Base-by-base conservation (phyloP, 352 stramenopile genomes). In the Pythium periplocum region DNA sequence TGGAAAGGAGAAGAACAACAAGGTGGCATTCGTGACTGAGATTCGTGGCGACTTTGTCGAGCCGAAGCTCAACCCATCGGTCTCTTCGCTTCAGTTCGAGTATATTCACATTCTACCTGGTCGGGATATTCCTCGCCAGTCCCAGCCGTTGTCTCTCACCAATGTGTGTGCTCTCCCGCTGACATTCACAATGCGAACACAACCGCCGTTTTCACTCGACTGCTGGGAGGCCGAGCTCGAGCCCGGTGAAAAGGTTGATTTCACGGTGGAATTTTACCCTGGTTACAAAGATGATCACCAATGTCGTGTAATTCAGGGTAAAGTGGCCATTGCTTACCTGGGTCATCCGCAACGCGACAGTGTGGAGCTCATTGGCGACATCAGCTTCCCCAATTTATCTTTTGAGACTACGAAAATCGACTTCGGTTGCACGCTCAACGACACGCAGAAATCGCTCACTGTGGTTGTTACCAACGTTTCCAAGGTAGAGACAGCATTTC, bases 371-470 rank as follows among this genome's bases (percentile, higher is more conserved):
- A 46, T 91, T 6, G 95, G 84, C 1, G 86, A 98, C 42, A 97
- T 98, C 42, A 93, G 89, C 49, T 98, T 97, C 47, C 95, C 95
- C 1, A 98, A 98, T 51, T 68, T 98, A 4, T 61, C 86, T 43
- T 98, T 98, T 49, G 90, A 98, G 57, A 89, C 58, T 33, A 78
- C 70, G 9, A 83, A 82, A 37, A 83, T 98, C 38, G 92, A 97
- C 53, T 98, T 98, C 60, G 95, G 95, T 31, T 97, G 88, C 63
- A 83, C 96, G 17, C 73, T 98, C 34, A 98, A 98, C 61, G 95
- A 98, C 65, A 98, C 95, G 9, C 90, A 95, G 50, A 96, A 96
- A 53, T 84, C 88, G 26, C 75, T 96, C 51, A 66, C 57, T 11
- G 62, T 98, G 36, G 71, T 71, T 7, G 73, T 97, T 8, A 95